Evolutionary conservation across 2,329 filamentous ascomycete genomes (phyloP), one percentile per base, ranked within the genome.

Genomic region (Fusarium sp.): DNA sequence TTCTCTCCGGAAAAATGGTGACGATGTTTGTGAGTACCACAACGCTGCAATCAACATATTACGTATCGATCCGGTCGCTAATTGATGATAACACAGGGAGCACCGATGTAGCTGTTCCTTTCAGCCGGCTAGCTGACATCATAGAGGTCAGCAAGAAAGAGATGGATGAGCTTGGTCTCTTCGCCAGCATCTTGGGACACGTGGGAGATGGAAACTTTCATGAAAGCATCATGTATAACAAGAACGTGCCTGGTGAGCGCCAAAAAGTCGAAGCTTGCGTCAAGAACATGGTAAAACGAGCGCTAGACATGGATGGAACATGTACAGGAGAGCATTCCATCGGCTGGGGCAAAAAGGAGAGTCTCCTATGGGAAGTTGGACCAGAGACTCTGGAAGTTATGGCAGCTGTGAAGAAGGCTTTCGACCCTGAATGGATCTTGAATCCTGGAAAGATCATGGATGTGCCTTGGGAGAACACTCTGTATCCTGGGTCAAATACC

Each of bases 151-250:
- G 93, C 72, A 97, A 98, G 85, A 93, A 94, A 80, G 94, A 97
- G 79, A 92, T 97, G 88, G 93, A 96, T 78, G 91, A 94, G 18
- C 86, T 98, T 17, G 94, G 94, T 1, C 84, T 98, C 4, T 97
- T 98, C 80, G 94, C 94, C 3, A 95, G 93, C 78, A 93, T 97
- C 35, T 85, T 98, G 8, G 95, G 95, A 7, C 95, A 98, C 79
- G 92, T 98, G 64, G 95, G 95, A 18, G 95, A 98, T 79, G 95
- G 95, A 42, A 98, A 98, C 82, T 98, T 98, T 84, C 95, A 98
- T 81, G 92, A 95, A 80, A 94, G 92, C 80, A 96, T 98, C 83
- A 92, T 98, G 84, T 98, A 97, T 81, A 90, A 96, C 82, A 89
- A 89, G 32, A 87, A 86, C 30, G 87, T 95, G 63, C 87, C 89